Evolutionary conservation across 163 green algal genomes (phyloP).

Genomic region (Volvox carteri): DNA sequence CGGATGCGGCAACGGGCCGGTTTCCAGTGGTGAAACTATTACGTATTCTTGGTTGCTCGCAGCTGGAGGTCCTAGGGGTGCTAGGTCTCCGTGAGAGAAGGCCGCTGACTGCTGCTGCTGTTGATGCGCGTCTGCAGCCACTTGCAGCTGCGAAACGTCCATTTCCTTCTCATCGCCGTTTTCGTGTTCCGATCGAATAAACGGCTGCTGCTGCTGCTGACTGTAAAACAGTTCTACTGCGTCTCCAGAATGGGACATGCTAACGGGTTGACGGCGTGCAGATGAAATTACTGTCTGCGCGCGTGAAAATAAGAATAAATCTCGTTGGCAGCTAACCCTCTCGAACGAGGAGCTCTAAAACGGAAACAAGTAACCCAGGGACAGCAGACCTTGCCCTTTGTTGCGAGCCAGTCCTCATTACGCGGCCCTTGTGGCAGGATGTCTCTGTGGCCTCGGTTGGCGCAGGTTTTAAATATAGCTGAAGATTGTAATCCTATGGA

Average conservation of each 20-base stretch:
- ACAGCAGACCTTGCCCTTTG: no score
- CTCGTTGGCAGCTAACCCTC: neutral
- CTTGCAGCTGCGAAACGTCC: neutral
- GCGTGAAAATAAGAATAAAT: neutral
- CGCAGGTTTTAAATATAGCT: neutral
- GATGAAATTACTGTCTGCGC: neutral
- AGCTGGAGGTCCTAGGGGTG: neutral
- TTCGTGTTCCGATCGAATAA: no score
- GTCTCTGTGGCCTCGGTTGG: neutral
- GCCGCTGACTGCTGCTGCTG: no score
- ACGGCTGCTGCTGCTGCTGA: constrained; percentile 6
- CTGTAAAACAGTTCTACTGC: no score
- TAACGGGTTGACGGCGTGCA: neutral
- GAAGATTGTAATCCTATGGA: neutral
- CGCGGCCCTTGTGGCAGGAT: no score
- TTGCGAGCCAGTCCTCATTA: no score
- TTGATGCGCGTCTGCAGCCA: neutral
- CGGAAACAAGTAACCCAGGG: no score
- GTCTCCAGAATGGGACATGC: neutral
- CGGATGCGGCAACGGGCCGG: neutral
- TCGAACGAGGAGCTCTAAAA: neutral
- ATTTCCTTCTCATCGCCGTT: neutral
- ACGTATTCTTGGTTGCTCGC: neutral
- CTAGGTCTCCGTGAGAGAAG: neutral
- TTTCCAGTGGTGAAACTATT: neutral